A percentile compares a stretch with the other conserved stretches of the same genome.
Evolutionary conservation across 495 filamentous ascomycete species (phyloP).

Genomic region (Aspergillus wentii): DNA sequence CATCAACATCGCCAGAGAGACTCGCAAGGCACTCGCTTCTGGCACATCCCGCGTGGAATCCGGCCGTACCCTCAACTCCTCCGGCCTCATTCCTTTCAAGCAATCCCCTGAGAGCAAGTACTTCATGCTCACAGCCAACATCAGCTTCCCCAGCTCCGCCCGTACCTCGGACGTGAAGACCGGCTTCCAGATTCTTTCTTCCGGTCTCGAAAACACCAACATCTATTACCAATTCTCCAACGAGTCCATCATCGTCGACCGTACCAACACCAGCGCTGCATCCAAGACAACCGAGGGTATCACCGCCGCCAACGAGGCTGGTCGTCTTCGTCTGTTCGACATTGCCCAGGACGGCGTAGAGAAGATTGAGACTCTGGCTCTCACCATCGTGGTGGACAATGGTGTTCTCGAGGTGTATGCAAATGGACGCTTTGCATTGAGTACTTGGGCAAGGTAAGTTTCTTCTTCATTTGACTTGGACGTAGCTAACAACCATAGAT

Average conservation of each 20-base stretch:
- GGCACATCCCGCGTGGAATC: constrained; percentile 1
- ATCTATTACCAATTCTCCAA: constrained; percentile 22
- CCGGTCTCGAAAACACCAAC: constrained; percentile 10
- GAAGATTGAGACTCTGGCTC: constrained; percentile 12
- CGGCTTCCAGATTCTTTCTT: constrained; percentile 16
- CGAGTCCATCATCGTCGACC: constrained; percentile 17
- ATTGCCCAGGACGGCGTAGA: constrained; percentile 2
- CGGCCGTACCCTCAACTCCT: constrained; percentile 3
- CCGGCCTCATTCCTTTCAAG: constrained; percentile 7
- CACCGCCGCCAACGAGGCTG: constrained; percentile 8
- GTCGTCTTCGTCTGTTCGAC: constrained; percentile 15
- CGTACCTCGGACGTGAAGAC: constrained; percentile 10
- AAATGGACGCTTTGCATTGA: constrained; percentile 16
- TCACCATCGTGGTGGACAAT: constrained; percentile 17
- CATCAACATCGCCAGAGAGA: constrained; percentile 15
- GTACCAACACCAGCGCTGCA: constrained; percentile 17
- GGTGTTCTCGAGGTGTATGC: constrained; percentile 16
- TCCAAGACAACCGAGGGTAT: constrained; percentile 12
- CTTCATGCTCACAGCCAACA: constrained; percentile 8
- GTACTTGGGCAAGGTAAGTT: constrained; percentile 16
- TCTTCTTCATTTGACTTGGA: not conserved
- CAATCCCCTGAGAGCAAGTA: constrained; percentile 10
- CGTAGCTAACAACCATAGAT: constrained; percentile 8
- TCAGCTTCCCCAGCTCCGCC: constrained; percentile 12
- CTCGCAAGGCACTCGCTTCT: constrained; percentile 8